Evolutionary conservation across 2,329 filamentous ascomycete species (phyloP), one percentile per base, ranked within the genome.

Genomic region (Beauveria sp.): DNA sequence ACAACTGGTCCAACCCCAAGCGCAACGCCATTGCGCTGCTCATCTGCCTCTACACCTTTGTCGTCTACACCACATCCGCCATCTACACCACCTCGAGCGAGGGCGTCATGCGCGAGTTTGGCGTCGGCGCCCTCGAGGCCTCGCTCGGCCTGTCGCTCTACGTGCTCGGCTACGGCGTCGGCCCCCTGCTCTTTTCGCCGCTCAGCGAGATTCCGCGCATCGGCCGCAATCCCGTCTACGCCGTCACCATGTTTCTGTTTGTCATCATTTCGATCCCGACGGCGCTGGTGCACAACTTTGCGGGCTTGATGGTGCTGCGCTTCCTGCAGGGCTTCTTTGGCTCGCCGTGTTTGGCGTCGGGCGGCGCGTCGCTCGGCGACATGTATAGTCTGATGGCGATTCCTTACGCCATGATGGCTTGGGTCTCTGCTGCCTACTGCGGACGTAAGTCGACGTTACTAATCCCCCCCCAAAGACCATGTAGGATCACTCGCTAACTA

Each of bases 301-400:
- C 83, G 0, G 85, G 85, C 0, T 76, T 91, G 10, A 79, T 89
- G 67, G 83, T 88, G 2, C 75, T 87, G 3, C 80, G 86, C 1
- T 88, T 88, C 72, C 72, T 88, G 4, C 83, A 84, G 63, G 86
- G 85, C 1, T 86, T 88, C 77, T 86, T 88, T 65, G 86, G 86
- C 9, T 83, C 80, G 8, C 87, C 87, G 0, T 86, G 83, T 69
- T 73, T 90, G 8, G 86, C 87, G 0, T 88, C 81, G 0, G 81
- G 80, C 5, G 80, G 76, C 28, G 81, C 81, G 3, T 79, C 80
- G 0, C 73, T 83, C 0, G 76, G 76, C 54, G 81, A 84, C 65
- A 79, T 83, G 69, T 85, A 83, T 67, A 80, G 77, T 49, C 70
- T 84, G 20, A 75, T 82, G 66, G 76, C 80, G 20, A 71, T 87